A percentile compares a stretch with the other conserved stretches of the same genome.
Conservation (phyloP, 2,329 filamentous ascomycete genomes). For the Cryphonectria naterciae region DNA sequence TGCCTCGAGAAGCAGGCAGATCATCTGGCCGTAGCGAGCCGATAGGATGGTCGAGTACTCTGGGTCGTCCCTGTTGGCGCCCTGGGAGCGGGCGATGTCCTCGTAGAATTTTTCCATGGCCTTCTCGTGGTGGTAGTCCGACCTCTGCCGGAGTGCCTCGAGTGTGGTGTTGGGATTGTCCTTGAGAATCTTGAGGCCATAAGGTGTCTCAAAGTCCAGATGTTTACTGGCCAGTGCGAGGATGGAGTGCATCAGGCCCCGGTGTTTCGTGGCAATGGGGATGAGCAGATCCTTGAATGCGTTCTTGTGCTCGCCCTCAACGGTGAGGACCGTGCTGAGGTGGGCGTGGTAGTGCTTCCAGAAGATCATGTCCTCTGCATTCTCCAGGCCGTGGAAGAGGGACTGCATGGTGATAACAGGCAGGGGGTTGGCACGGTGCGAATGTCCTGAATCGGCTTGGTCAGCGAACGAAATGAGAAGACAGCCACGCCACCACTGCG, state of each 20-base stretch:
- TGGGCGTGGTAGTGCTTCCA: slow-evolving; percentile 82
- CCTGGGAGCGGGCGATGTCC: slow-evolving; percentile 45
- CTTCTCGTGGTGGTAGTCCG: slow-evolving; percentile 59
- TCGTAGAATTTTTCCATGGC: slow-evolving; percentile 57
- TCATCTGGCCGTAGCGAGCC: slow-evolving; percentile 65
- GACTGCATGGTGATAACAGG: slow-evolving; percentile 62
- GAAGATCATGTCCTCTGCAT: slow-evolving; percentile 76
- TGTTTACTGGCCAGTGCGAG: slow-evolving; percentile 83
- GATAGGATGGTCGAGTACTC: slow-evolving; percentile 53
- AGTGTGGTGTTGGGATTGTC: slow-evolving; percentile 53
- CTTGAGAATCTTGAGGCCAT: slow-evolving; percentile 56
- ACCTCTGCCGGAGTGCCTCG: slow-evolving; percentile 53
- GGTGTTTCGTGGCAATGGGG: slow-evolving; percentile 78
- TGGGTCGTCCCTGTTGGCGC: slow-evolving; percentile 46
- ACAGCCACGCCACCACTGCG: neutral
- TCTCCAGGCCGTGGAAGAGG: slow-evolving; percentile 82
- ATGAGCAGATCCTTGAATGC: slow-evolving; percentile 85
- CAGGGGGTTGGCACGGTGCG: slow-evolving; percentile 48
- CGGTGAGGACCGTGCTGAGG: slow-evolving; percentile 78
- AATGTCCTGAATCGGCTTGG: slow-evolving; percentile 10
- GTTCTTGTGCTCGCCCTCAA: slow-evolving; percentile 80
- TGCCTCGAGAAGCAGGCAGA: slow-evolving; percentile 63
- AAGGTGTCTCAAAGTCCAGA: slow-evolving; percentile 62
- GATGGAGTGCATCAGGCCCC: slow-evolving; percentile 88
- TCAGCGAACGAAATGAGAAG: neutral